phyloP scores from a whole-genome alignment of 345 rosid genomes.

The Fremontodendron californicum region DNA sequence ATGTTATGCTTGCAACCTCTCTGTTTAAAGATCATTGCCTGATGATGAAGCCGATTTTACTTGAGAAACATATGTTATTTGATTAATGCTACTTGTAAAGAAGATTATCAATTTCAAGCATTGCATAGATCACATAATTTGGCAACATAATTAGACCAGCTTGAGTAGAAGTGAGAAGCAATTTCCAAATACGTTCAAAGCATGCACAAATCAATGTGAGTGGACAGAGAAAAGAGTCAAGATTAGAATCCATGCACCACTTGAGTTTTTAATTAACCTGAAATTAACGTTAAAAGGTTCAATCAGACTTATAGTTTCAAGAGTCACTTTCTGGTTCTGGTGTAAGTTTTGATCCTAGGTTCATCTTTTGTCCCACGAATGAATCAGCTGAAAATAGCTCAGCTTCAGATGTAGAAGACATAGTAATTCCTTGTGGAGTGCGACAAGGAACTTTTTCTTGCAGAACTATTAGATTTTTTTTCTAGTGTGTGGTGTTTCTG shows the following conservation, averaged over 20 bases:
- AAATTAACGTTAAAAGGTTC: not conserved
- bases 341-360: not conserved
- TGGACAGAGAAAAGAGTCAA: not conserved
- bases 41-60: slow-evolving; percentile 8
- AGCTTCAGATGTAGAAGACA: slow-evolving; percentile 15
- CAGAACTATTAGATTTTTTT: slow-evolving; percentile 9
- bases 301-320: not conserved
- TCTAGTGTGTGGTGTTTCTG: slow-evolving; percentile 12
- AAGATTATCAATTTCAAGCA: not conserved
- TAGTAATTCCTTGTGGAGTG: slow-evolving; percentile 7
- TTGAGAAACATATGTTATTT: not conserved
- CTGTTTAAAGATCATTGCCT: slow-evolving; percentile 19
- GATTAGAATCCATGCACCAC: not conserved
- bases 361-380: not conserved
- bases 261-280: not conserved
- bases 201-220: slow-evolving; percentile 8
- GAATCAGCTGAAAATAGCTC: slow-evolving; percentile 5
- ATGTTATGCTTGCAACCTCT: not conserved
- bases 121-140: slow-evolving; percentile 1
- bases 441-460: slow-evolving; percentile 2
- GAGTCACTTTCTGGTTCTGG: no score
- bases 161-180: slow-evolving; percentile 8
- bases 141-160: slow-evolving; percentile 15
- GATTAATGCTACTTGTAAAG: not conserved
- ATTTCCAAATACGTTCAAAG: not conserved